phyloP scores from a whole-genome alignment of 2,329 filamentous ascomycete species.

The Penicillium sp. region DNA sequence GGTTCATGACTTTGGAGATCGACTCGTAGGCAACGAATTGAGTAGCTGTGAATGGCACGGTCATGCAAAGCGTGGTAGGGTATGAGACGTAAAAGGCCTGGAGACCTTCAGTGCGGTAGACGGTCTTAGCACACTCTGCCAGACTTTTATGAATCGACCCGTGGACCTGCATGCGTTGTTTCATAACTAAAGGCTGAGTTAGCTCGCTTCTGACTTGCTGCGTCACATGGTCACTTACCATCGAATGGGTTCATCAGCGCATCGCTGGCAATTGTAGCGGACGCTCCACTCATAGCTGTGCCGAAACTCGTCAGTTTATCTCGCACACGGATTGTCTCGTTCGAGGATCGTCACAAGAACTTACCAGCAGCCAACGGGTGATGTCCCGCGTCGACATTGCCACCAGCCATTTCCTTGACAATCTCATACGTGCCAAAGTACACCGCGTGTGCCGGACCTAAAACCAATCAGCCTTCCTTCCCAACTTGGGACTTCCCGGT shows the following conservation, averaged over 20 bases:
- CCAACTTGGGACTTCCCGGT: background rate
- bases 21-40: slow-evolving; percentile 98
- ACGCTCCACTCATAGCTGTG: slow-evolving; percentile 82
- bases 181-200: slow-evolving; percentile 67
- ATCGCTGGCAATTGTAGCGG: slow-evolving; percentile 94
- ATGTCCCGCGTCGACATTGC: slow-evolving; percentile 77
- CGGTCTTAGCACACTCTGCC: slow-evolving; percentile 77
- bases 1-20: slow-evolving; percentile 89
- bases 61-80: slow-evolving; percentile 97
- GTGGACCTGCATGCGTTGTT: slow-evolving; percentile 98
- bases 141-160: slow-evolving; percentile 90
- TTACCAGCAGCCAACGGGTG: slow-evolving; percentile 89
- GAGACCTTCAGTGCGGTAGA: slow-evolving; percentile 83
- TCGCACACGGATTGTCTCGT: background rate
- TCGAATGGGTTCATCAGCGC: slow-evolving; percentile 99
- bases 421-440: slow-evolving; percentile 98
- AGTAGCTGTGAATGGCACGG: slow-evolving; percentile 92
- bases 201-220: background rate
- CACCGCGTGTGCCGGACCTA: slow-evolving; percentile 92
- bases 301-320: slow-evolving; percentile 11
- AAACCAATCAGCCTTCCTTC: slow-evolving; percentile 23
- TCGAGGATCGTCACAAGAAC: slow-evolving; percentile 22
- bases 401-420: slow-evolving; percentile 93
- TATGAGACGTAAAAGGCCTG: slow-evolving; percentile 97
- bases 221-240: slow-evolving; percentile 54